Conservation (phyloP, 257 asterid species). For the Knoxia roxburghii region DNA sequence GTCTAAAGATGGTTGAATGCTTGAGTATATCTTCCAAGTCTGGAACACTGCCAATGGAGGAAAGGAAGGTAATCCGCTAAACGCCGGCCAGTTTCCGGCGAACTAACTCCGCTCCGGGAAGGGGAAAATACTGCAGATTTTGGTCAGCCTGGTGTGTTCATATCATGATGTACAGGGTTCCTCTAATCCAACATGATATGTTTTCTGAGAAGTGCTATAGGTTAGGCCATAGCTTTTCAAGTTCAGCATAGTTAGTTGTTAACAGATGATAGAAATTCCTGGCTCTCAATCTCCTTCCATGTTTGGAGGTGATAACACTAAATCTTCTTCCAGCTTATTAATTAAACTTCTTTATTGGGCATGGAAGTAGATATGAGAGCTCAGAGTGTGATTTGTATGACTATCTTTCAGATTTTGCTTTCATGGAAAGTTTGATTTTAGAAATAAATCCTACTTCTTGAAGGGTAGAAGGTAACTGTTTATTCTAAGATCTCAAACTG, state of each 20-base stretch:
- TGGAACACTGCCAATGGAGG: not conserved
- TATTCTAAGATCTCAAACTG: no score
- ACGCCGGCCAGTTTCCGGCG: no score
- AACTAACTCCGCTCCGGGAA: no score
- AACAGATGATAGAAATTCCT: not conserved
- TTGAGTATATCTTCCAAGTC: not conserved
- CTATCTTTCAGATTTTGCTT: not conserved
- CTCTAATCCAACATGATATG: no score
- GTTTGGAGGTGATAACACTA: not conserved
- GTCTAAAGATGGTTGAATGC: constrained; percentile 6
- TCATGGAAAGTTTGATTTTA: not conserved
- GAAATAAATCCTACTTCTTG: no score
- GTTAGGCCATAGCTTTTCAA: not conserved
- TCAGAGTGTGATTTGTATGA: not conserved
- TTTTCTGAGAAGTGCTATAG: not conserved
- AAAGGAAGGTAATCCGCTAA: no score
- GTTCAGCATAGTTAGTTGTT: not conserved
- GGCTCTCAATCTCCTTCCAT: constrained; percentile 9
- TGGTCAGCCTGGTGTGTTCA: not conserved
- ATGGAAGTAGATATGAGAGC: constrained; percentile 12
- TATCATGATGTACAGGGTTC: constrained; percentile 11
- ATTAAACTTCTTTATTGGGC: not conserved
- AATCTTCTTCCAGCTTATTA: not conserved
- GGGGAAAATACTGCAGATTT: no score
- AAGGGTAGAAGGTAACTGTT: no score